These are phyloP conservation scores for Endocarpon pusillum DNA, from an alignment of 495 filamentous ascomycete species.

Conservation along the genomic window DNA sequence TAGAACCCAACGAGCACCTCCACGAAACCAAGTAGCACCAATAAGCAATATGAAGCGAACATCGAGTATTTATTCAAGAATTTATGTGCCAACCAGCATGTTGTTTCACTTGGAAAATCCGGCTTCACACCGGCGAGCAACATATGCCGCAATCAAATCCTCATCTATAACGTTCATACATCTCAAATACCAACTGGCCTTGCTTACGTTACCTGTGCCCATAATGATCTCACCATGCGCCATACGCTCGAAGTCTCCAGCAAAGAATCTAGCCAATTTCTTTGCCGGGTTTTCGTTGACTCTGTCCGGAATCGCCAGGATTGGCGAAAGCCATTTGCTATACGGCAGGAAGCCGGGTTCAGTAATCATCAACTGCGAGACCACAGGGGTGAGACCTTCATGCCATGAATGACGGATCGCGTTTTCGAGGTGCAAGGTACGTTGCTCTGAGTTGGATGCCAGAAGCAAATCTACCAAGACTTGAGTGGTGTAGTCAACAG, in stretches of 20 bases:
- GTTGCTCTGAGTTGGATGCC: too few species aligned
- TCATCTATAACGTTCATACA: neutral
- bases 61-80: too few species aligned
- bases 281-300: constrained; percentile 2
- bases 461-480: constrained; percentile 17
- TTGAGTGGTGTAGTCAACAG: too few species aligned
- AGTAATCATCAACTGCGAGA: neutral
- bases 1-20: too few species aligned
- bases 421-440: constrained; percentile 38
- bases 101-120: neutral
- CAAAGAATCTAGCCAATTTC: constrained; percentile 5
- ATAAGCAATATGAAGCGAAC: too few species aligned
- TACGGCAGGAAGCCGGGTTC: too few species aligned
- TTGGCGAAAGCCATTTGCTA: neutral
- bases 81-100: neutral
- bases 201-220: neutral
- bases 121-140: neutral
- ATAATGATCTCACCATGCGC: constrained; percentile 1
- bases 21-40: too few species aligned
- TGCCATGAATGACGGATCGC: constrained; percentile 27
- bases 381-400: constrained; percentile 4
- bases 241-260: constrained; percentile 3
- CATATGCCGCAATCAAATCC: neutral
- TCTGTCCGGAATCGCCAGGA: too few species aligned
- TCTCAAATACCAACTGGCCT: neutral